phyloP scores from a whole-genome alignment of 306 rosid species.

The Castanea sativa region DNA sequence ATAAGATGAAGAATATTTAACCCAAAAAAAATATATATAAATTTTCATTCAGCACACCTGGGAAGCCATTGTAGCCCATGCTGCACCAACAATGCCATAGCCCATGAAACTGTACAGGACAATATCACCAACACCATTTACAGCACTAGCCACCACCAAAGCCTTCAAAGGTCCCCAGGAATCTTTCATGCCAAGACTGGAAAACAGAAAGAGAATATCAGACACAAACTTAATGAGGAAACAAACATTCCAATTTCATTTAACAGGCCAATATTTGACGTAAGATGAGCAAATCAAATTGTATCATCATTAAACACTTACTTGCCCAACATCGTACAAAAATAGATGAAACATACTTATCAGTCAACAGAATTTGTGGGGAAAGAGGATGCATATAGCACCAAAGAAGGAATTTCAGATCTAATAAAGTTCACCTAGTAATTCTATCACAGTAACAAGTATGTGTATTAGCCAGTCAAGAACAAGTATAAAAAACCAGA shows the following conservation, averaged over 20 bases:
- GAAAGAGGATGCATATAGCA: not conserved
- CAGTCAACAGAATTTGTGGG: not conserved
- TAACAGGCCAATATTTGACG: not conserved
- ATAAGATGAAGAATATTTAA: not conserved
- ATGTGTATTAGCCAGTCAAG: not conserved
- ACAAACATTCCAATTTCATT: constrained; percentile 3
- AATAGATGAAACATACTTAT: not conserved
- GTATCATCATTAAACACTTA: not conserved
- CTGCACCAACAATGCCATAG: constrained; percentile 83
- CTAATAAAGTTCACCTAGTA: not conserved
- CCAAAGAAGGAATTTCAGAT: not conserved
- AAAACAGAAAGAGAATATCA: constrained; percentile 8
- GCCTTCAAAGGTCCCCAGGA: constrained; percentile 92
- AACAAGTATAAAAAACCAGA: not conserved
- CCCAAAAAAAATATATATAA: constrained; percentile 11
- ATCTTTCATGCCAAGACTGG: constrained; percentile 90
- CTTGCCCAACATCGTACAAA: not conserved
- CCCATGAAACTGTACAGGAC: constrained; percentile 52
- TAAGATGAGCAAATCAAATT: not conserved
- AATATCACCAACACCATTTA: constrained; percentile 63
- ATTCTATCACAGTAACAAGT: not conserved
- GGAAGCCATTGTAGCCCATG: constrained; percentile 82
- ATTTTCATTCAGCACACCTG: constrained; percentile 43
- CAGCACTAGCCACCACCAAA: constrained; percentile 54
- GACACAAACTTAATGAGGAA: constrained; percentile 8